A percentile compares a stretch with the other conserved stretches of the same genome.
Evolutionary conservation across 352 stramenopile genomes (phyloP).

Genomic region (Phytophthora agathidicida): DNA sequence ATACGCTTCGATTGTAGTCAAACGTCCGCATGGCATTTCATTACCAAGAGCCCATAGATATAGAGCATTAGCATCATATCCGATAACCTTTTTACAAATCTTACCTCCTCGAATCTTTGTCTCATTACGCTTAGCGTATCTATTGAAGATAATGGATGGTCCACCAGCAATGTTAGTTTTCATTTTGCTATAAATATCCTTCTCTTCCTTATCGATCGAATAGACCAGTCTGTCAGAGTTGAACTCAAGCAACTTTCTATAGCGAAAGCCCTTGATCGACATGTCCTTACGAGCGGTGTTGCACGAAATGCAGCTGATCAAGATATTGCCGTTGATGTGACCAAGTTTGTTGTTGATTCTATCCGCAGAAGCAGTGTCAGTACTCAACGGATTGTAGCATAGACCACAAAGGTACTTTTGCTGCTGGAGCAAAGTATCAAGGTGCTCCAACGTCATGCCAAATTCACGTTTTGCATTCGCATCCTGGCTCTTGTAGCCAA

Average conservation of each 20-base stretch:
- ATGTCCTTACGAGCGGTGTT: too few relatives aligned
- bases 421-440: background rate
- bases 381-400: background rate
- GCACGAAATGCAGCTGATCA: background rate
- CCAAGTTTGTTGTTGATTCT: too few relatives aligned
- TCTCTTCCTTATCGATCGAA: too few relatives aligned
- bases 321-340: background rate
- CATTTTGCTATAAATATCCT: too few relatives aligned
- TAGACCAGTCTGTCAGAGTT: too few relatives aligned
- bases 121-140: too few relatives aligned
- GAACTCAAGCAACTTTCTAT: too few relatives aligned
- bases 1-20: conserved; percentile 1
- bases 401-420: background rate
- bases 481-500: background rate
- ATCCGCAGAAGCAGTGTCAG: background rate
- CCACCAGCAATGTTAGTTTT: too few relatives aligned
- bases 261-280: too few relatives aligned
- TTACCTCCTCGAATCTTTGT: background rate
- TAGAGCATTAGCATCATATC: background rate
- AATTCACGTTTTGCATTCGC: background rate
- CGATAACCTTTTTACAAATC: background rate
- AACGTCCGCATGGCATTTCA: conserved; percentile 10
- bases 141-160: too few relatives aligned
- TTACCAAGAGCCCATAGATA: background rate
- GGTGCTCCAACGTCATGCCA: too few relatives aligned